Evolutionary conservation across 352 stramenopile species (phyloP).

Genomic region (Blastocystis sp.): DNA sequence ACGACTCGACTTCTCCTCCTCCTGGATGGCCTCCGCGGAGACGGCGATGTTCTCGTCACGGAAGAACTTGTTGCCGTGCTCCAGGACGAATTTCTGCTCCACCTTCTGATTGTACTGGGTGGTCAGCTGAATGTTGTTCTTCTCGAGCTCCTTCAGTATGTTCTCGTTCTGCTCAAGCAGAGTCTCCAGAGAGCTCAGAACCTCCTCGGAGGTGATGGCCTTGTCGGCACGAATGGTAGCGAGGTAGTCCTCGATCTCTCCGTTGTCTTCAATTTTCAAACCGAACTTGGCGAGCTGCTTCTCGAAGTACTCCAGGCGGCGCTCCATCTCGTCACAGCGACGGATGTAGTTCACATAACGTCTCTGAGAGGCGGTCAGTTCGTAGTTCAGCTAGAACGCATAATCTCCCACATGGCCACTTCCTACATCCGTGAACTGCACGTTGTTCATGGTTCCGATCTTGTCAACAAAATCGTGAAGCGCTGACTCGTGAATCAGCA

Average conservation of each 20-base stretch:
- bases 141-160: slow-evolving; percentile 88
- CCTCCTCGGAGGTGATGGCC: slow-evolving; percentile 59
- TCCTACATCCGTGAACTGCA: slow-evolving; percentile 91
- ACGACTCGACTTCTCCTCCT: neutral
- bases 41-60: slow-evolving; percentile 19
- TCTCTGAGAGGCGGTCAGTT: slow-evolving; percentile 92
- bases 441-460: slow-evolving; percentile 82
- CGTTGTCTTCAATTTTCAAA: slow-evolving; percentile 67
- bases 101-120: slow-evolving; percentile 90
- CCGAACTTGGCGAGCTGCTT: slow-evolving; percentile 83
- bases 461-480: slow-evolving; percentile 89
- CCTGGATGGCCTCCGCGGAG: neutral
- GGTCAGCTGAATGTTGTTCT: slow-evolving; percentile 89
- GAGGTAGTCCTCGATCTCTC: slow-evolving; percentile 36
- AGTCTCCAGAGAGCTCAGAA: slow-evolving; percentile 83
- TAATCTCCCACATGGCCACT: neutral
- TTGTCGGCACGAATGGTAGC: slow-evolving; percentile 13
- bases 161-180: slow-evolving; percentile 88
- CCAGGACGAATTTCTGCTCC: slow-evolving; percentile 62
- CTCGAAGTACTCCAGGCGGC: slow-evolving; percentile 89
- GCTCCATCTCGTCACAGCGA: slow-evolving; percentile 94
- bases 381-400: slow-evolving; percentile 78
- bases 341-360: slow-evolving; percentile 95
- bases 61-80: slow-evolving; percentile 60
- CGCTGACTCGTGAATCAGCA: slow-evolving; percentile 93